These are phyloP conservation scores for Saposhnikovia divaricata DNA, from an alignment of 129 eudicot species.

Conservation along the genomic window DNA sequence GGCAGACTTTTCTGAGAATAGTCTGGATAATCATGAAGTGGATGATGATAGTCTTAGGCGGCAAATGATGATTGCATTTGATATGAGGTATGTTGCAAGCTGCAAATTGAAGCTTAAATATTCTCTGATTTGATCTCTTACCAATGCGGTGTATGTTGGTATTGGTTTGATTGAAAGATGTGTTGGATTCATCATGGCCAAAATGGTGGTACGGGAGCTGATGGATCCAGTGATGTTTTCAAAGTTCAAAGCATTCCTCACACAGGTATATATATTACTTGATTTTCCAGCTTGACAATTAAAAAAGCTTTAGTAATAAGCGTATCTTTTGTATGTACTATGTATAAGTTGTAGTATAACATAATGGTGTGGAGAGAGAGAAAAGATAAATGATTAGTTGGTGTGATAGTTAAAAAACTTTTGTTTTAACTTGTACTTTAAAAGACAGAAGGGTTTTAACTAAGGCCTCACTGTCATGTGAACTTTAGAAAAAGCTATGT, in stretches of 20 bases:
- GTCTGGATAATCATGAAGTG: slow-evolving; percentile 22
- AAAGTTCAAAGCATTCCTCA: slow-evolving; percentile 76
- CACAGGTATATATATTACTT: slow-evolving; percentile 39
- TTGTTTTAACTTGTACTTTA: not conserved
- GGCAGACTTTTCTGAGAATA: slow-evolving; percentile 61
- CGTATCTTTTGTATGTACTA: not conserved
- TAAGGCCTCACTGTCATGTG: not conserved
- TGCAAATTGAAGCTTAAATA: not conserved
- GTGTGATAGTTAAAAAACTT: not conserved
- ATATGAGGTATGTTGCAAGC: slow-evolving; percentile 62
- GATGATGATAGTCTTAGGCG: slow-evolving; percentile 47
- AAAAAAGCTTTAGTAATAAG: not conserved
- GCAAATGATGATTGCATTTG: slow-evolving; percentile 98
- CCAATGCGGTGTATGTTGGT: slow-evolving; percentile 3
- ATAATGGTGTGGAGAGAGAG: not conserved
- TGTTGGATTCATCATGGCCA: slow-evolving; percentile 93
- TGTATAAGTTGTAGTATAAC: not conserved
- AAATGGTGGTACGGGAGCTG: slow-evolving; percentile 90
- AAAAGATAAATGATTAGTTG: not conserved
- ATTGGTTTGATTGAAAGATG: slow-evolving; percentile 43
- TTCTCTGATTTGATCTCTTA: not conserved
- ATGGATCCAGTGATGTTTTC: slow-evolving; percentile 72
- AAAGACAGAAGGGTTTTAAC: not conserved
- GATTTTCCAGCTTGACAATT: not conserved
- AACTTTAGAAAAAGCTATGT: not conserved